Base-by-base conservation (phyloP, 805 yeast species). In the Nakazawaea sp. region DNA sequence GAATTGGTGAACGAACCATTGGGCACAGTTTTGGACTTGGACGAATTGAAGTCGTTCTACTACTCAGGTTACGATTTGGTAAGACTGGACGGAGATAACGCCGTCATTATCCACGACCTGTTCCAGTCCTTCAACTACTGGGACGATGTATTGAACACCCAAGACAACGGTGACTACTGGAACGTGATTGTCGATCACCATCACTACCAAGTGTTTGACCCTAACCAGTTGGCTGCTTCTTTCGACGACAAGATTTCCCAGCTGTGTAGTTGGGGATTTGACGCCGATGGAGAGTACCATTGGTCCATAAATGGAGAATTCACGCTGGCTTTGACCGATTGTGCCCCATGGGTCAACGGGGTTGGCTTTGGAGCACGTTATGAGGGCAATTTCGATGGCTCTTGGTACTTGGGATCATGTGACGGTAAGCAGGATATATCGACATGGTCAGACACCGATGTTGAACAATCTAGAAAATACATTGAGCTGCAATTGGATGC, bases 131-230 rank as follows among this genome's bases (percentile, higher is more conserved):
- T 70, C 21, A 76, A 75, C 0, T 70, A 66, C 51, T 81, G 81
- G 81, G 64, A 78, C 47, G 47, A 55, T 7, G 65, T 66, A 30
- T 54, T 74, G 19, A 49, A 54, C 10, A 46, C 50, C 7, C 47
- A 47, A 13, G 42, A 56, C 44, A 55, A 60, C 36, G 15, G 35
- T 8, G 25, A 28, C 27, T 69, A 62, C 54, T 77, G 79, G 75
- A 77, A 80, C 50, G 81, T 85, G 36, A 76, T 84, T 15, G 58
- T 88, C 24, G 97, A 89, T 57, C 96, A 86, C 61, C 96, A 89
- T 61, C 81, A 82, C 55, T 89, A 89, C 65, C 94, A 86, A 63
- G 92, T 84, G n/a, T 89, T 89, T 58, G 66, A 75, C 30, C 55
- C 67, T n/a, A 73, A 64, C 21, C 80, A 81, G 60, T 64, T 87